Base-by-base conservation (phyloP, 441 rosid species). In the Populus hybrid region DNA sequence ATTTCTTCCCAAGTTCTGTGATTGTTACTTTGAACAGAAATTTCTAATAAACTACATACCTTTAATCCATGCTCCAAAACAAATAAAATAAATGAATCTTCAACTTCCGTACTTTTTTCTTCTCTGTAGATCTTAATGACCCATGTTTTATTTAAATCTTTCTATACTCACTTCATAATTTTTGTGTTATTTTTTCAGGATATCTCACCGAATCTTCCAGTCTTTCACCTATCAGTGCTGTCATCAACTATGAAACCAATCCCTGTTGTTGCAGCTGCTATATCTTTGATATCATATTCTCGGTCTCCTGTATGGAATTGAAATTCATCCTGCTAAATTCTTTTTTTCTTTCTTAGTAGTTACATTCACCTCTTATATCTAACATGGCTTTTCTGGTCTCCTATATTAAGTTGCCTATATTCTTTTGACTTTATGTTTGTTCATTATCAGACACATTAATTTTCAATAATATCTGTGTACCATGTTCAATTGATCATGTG, bases 201-300 rank as follows among this genome's bases (percentile, higher is more conserved):
- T 75, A 69, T 84, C 59, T 81, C 88, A 66, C 81, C 88, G 70
- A 85, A 85, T 83, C 84, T 90, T 81, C 81, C 95, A 8, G 70
- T 91, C 81, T 90, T 92, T 84, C 93, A 89, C 85, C 98, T 90
- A 85, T 92, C 92, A 65, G 79, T 92, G 84, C 85, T 93, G 81
- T 95, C 97, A 80, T 83, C 94, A 71, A 86, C 91, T 75, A 83
- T 88, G 67, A 91, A 92, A 86, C 92, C 91, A 71, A 80, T 89
- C 84, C 88, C 98, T 82, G 92, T 93, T 83, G 88, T 86, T 86
- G 86, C 92, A 72, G 95, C 97, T 79, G 85, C 87, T 82, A 78
- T 89, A 67, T 95, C 99, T 75, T 85, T 95, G 90, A 85, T 88
- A 75, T 94, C 98, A 67, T 94, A 87, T 83, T 85, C 83, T 77